A percentile compares a stretch with the other conserved stretches of the same genome.
Evolutionary conservation across 148 eudicot genomes (phyloP).

Genomic region (Camellia granthamiana): DNA sequence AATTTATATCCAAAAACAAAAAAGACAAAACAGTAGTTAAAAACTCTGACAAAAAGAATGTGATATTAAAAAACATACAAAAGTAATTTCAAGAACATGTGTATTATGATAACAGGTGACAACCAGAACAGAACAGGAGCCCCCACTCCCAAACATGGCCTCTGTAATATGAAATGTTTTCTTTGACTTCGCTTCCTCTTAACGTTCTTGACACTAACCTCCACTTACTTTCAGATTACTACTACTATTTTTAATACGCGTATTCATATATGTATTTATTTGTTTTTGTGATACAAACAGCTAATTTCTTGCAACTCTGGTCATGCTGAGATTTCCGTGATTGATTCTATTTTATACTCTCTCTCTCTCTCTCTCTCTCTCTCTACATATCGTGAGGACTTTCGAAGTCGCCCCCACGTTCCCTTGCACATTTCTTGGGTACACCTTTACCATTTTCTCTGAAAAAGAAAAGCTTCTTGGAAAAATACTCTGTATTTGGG

Average conservation of each 20-base stretch:
- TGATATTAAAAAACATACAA: not conserved
- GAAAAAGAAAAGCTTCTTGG: conserved; percentile 2
- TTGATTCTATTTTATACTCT: not conserved
- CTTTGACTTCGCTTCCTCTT: conserved; percentile 29
- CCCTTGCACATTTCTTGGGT: conserved; percentile 37
- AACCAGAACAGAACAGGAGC: not conserved
- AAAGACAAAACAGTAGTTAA: not conserved
- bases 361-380: not conserved
- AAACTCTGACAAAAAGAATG: not conserved
- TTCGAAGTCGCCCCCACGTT: conserved; percentile 50
- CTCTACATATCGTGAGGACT: not conserved
- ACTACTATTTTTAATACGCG: not conserved
- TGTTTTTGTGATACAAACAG: not conserved
- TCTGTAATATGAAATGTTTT: conserved; percentile 17
- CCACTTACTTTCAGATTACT: not conserved
- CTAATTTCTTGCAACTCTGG: conserved; percentile 2
- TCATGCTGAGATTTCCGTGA: not conserved
- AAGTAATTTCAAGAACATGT: not conserved
- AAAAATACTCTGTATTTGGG: not conserved
- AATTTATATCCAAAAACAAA: too few relatives aligned
- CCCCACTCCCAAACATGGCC: conserved; percentile 22
- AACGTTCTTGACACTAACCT: not conserved
- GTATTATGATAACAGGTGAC: not conserved
- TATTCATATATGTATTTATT: not conserved
- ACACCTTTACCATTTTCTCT: conserved; percentile 24